These are phyloP conservation scores for Guyanaporus albipodus DNA, from an alignment of 768 basidiomycete genomes.

Conservation along the genomic window DNA sequence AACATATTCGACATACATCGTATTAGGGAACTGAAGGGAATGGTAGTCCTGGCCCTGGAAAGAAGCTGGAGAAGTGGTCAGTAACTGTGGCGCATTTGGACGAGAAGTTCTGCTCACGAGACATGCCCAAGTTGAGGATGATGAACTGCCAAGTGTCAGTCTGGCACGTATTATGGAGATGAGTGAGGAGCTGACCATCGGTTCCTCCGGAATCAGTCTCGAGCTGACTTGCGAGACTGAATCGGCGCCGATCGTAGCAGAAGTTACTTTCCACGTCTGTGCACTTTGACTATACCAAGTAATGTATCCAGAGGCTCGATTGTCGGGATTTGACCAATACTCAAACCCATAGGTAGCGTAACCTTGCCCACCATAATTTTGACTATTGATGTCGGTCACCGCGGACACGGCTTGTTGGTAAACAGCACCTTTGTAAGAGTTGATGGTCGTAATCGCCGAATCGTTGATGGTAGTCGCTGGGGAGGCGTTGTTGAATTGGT, in stretches of 20 bases:
- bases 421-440: slow-evolving; percentile 64
- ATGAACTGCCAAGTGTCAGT: slow-evolving; percentile 51
- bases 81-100: not conserved
- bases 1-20: slow-evolving; percentile 88
- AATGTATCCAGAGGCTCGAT: slow-evolving; percentile 68
- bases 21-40: slow-evolving; percentile 64
- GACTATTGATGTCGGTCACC: slow-evolving; percentile 49
- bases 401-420: slow-evolving; percentile 77
- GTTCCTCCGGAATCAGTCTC: slow-evolving; percentile 82
- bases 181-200: slow-evolving; percentile 62
- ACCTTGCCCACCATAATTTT: slow-evolving; percentile 50
- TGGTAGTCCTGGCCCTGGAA: slow-evolving; percentile 49
- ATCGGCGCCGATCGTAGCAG: slow-evolving; percentile 68
- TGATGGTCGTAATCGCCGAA: slow-evolving; percentile 47
- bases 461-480: slow-evolving; percentile 55
- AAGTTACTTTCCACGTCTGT: slow-evolving; percentile 68
- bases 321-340: slow-evolving; percentile 70
- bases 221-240: slow-evolving; percentile 49
- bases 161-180: not conserved
- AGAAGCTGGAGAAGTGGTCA: slow-evolving; percentile 36
- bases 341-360: slow-evolving; percentile 74
- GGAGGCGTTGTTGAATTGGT: slow-evolving; percentile 52
- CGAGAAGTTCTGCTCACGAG: slow-evolving; percentile 38
- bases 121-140: slow-evolving; percentile 82
- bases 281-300: slow-evolving; percentile 74